Evolutionary conservation across 2,329 filamentous ascomycete genomes (phyloP), one percentile per base, ranked within the genome.

Genomic region (Aspergillus niger): DNA sequence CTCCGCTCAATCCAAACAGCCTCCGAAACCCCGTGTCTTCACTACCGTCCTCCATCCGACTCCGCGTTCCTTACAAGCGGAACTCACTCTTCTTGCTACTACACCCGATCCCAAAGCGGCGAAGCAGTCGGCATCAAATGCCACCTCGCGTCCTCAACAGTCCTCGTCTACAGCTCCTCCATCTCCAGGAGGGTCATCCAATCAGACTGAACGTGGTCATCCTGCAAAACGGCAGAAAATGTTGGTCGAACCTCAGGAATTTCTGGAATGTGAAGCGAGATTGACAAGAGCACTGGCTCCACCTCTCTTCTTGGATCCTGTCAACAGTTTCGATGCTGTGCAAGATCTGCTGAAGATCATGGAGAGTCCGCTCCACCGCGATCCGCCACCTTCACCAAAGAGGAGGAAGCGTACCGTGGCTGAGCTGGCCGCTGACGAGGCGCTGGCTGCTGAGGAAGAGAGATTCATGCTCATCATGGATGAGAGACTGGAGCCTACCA

Each of bases 401-500:
- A 89, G 89, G 7, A 85, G 95, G 59, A 98, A 99, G 82, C 88
- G 94, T 63, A 99, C 95, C 0, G 89, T 96, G 17, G 95, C 95
- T 8, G 94, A 99, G 73, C 87, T 98, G 80, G 95, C 92, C 8
- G 94, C 94, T 7, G 95, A 99, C 71, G 93, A 99, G 77, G 94
- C 95, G 1, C 84, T 92, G 61, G 92, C 92, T 0, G 94, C 93
- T 22, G 91, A 92, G 61, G 88, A 92, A 65, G 93, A 99, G 76
- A 86, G 92, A 50, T 96, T 92, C 67, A 95, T 99, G 92, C 88
- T 98, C 54, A 89, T 91, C 22, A 87, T 93, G 77, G 95, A 99
- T 70, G 94, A 97, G 69, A 86, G 92, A 5, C 83, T 92, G 61
- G 84, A 87, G 11, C 82, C 89, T 1, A 84, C 81, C 43, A 81